A percentile compares a stretch with the other conserved stretches of the same genome.
Evolutionary conservation across 371 early-diverging fungal genomes (phyloP).

Genomic region (Actinomortierella wolfii): DNA sequence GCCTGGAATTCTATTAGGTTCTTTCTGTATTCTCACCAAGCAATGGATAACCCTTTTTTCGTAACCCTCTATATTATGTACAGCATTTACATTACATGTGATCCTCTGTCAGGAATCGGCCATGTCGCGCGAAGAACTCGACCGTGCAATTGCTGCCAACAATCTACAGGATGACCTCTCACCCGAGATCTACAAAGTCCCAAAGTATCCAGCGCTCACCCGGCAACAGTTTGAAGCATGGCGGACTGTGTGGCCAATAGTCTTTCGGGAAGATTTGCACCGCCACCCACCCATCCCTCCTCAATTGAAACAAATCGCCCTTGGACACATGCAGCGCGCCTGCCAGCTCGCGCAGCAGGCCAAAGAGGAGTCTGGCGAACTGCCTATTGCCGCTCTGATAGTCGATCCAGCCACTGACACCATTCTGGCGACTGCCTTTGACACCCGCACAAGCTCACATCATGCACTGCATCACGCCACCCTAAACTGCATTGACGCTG

Average conservation of each 20-base stretch:
- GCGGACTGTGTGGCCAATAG: constrained; percentile 63
- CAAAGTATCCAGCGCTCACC: constrained; percentile 57
- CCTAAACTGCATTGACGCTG: constrained; percentile 60
- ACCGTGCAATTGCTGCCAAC: not conserved
- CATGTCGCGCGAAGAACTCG: constrained; percentile 14
- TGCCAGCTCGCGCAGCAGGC: constrained; percentile 30
- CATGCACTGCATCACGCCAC: constrained; percentile 69
- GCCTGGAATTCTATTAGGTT: no score
- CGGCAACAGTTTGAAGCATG: constrained; percentile 62
- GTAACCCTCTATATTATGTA: no score
- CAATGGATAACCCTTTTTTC: no score
- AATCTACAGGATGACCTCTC: constrained; percentile 4
- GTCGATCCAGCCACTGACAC: constrained; percentile 53
- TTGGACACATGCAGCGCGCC: constrained; percentile 46
- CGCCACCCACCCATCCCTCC: constrained; percentile 55
- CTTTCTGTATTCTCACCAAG: not conserved
- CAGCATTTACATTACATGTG: not conserved
- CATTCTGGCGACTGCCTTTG: constrained; percentile 51
- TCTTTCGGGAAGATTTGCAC: constrained; percentile 62
- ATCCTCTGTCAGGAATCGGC: constrained; percentile 28
- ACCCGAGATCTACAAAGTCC: constrained; percentile 44
- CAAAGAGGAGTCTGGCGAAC: constrained; percentile 12
- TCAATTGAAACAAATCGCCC: constrained; percentile 46
- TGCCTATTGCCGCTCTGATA: constrained; percentile 49
- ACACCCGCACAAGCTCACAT: constrained; percentile 48